Evolutionary conservation across 2,329 filamentous ascomycete species (phyloP).

Genomic region (Colletotrichum incanum): DNA sequence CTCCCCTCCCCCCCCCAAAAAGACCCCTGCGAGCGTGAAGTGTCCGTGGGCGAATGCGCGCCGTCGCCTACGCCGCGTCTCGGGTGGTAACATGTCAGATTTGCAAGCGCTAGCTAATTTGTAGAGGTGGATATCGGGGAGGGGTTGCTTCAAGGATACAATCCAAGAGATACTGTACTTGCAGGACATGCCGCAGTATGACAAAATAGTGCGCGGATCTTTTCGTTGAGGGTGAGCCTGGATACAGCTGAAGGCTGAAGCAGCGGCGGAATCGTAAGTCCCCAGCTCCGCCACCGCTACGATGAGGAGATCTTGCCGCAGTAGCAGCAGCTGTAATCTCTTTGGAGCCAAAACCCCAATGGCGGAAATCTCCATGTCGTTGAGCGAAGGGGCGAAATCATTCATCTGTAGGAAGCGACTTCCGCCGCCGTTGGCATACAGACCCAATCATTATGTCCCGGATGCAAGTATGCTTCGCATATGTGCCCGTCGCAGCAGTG

Average conservation of each 20-base stretch:
- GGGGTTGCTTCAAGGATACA: conserved; percentile 11
- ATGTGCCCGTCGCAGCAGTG: conserved; percentile 47
- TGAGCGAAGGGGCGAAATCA: neutral
- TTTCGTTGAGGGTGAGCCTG: conserved; percentile 12
- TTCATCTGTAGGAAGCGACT: neutral
- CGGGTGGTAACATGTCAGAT: conserved; percentile 42
- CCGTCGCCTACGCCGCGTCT: conserved; percentile 36
- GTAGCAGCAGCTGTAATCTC: neutral
- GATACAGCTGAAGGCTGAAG: conserved; percentile 2
- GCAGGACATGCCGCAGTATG: conserved; percentile 36
- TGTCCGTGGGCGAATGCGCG: conserved; percentile 38
- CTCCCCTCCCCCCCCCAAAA: too few relatives aligned
- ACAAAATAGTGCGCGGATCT: conserved; percentile 31
- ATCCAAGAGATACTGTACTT: conserved; percentile 20
- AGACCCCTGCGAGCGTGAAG: conserved; percentile 24
- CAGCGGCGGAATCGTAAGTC: conserved; percentile 2
- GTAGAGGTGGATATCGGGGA: neutral
- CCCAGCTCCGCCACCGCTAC: conserved; percentile 14
- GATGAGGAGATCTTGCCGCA: conserved; percentile 1
- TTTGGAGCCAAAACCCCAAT: neutral
- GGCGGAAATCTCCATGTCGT: neutral
- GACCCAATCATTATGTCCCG: conserved; percentile 26
- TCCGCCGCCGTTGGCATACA: conserved; percentile 10
- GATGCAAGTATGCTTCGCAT: conserved; percentile 62
- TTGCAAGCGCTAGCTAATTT: conserved; percentile 26